phyloP scores from a whole-genome alignment of 352 stramenopile species.

The Pythium phragmitis region DNA sequence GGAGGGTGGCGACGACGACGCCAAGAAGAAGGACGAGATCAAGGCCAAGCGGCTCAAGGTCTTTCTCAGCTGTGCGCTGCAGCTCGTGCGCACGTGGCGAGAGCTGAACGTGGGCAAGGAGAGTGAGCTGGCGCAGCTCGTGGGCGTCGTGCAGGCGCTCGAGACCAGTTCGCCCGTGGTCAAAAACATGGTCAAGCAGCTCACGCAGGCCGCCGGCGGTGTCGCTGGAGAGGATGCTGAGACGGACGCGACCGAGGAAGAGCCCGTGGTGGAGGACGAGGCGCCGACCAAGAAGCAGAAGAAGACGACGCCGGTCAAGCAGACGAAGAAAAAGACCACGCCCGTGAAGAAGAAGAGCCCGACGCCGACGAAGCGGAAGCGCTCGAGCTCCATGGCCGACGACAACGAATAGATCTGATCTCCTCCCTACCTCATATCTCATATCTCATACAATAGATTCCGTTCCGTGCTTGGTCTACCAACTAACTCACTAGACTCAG shows the following conservation, averaged over 20 bases:
- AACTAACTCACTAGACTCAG: slow-evolving; percentile 14
- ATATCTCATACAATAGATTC: slow-evolving; percentile 19
- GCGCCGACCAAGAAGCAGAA: slow-evolving; percentile 25
- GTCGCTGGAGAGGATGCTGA: slow-evolving; percentile 16
- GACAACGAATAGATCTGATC: slow-evolving; percentile 21
- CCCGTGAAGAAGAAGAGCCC: slow-evolving; percentile 30
- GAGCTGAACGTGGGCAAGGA: slow-evolving; percentile 24
- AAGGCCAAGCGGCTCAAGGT: slow-evolving; percentile 82
- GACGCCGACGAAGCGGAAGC: slow-evolving; percentile 27
- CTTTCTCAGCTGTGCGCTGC: slow-evolving; percentile 59
- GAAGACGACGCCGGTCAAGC: slow-evolving; percentile 27
- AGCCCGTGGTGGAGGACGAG: slow-evolving; percentile 24
- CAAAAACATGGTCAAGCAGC: slow-evolving; percentile 71
- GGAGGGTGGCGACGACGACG: slow-evolving; percentile 17
- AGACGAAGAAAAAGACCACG: slow-evolving; percentile 7
- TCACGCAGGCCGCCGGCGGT: slow-evolving; percentile 28
- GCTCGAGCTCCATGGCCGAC: slow-evolving; percentile 12
- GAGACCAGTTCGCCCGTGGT: slow-evolving; percentile 64
- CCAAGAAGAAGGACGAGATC: slow-evolving; percentile 37
- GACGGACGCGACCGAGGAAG: slow-evolving; percentile 14
- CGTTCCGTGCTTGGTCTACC: slow-evolving; percentile 2
- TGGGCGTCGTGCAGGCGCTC: slow-evolving; percentile 45
- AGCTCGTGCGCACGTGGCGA: slow-evolving; percentile 66
- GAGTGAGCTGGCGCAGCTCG: slow-evolving; percentile 28
- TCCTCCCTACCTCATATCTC: not conserved